A percentile compares a stretch with the other conserved stretches of the same genome.
phyloP scores from a whole-genome alignment of 352 stramenopile species.

The Globisporangium nagaii region DNA sequence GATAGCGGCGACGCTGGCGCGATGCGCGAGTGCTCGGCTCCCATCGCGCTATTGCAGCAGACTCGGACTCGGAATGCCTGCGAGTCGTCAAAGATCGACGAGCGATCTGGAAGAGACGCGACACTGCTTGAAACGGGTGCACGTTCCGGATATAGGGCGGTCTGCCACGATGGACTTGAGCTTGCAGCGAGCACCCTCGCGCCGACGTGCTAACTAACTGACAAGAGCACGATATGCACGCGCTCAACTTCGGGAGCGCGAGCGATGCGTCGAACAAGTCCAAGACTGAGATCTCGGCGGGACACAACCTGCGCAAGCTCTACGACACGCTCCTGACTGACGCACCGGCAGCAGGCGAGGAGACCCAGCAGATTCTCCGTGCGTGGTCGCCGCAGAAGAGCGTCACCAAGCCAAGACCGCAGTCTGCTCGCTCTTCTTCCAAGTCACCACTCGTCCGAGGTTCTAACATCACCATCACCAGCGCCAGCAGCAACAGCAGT shows the following conservation, averaged over 20 bases:
- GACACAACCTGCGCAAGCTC: conserved; percentile 21
- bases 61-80: neutral
- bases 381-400: neutral
- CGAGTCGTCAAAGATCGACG: neutral
- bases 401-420: neutral
- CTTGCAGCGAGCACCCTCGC: too few species aligned
- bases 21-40: conserved; percentile 29
- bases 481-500: neutral
- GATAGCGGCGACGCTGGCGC: conserved; percentile 3
- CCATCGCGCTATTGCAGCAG: conserved; percentile 15
- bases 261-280: conserved; percentile 12
- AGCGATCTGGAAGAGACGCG: conserved; percentile 13
- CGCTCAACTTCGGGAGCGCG: neutral
- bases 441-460: neutral
- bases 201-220: neutral
- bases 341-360: neutral
- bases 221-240: neutral
- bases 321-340: conserved; percentile 16
- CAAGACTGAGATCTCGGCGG: conserved; percentile 21
- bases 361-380: neutral
- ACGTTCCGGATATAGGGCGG: neutral
- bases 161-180: neutral
- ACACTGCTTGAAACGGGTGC: neutral
- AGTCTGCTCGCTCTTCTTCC: conserved; percentile 8
- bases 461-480: neutral